These are phyloP conservation scores for Pseudogymnoascus sp. DNA, from an alignment of 2,329 filamentous ascomycete genomes.

Conservation along the genomic window DNA sequence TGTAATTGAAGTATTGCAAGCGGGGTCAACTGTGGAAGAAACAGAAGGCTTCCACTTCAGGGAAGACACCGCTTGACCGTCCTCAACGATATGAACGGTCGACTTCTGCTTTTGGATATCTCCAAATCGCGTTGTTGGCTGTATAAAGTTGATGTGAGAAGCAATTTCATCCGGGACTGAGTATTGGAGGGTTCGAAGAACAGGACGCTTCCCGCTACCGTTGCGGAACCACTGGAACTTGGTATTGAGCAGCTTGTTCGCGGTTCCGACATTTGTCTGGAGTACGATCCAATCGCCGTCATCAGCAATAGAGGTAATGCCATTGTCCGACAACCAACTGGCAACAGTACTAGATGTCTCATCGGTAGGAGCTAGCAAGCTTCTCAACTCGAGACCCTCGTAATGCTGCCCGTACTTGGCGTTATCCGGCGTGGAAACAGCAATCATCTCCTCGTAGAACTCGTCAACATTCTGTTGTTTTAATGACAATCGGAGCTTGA, in stretches of 20 bases:
- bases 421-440: conserved; percentile 39
- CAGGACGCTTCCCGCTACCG: conserved; percentile 22
- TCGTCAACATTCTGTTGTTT: conserved; percentile 20
- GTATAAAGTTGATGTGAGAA: conserved; percentile 33
- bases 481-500: conserved; percentile 18
- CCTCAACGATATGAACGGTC: conserved; percentile 14
- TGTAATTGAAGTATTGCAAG: conserved; percentile 27
- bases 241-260: conserved; percentile 32
- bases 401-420: conserved; percentile 42
- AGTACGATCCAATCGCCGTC: conserved; percentile 29
- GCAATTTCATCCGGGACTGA: conserved; percentile 31
- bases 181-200: conserved; percentile 34
- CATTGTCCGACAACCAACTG: conserved; percentile 36
- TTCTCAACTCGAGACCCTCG: conserved; percentile 35
- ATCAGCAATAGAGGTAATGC: conserved; percentile 29
- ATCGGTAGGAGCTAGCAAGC: conserved; percentile 34
- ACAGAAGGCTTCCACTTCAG: conserved; percentile 12
- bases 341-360: conserved; percentile 32
- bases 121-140: conserved; percentile 35
- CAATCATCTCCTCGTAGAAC: conserved; percentile 19
- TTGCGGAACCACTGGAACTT: conserved; percentile 34
- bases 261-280: conserved; percentile 26
- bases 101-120: conserved; percentile 13
- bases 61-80: conserved; percentile 8
- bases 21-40: conserved; percentile 13